A percentile compares a stretch with the other conserved stretches of the same genome.
phyloP scores from a whole-genome alignment of 352 stramenopile species.

The Achlya hypogyna region DNA sequence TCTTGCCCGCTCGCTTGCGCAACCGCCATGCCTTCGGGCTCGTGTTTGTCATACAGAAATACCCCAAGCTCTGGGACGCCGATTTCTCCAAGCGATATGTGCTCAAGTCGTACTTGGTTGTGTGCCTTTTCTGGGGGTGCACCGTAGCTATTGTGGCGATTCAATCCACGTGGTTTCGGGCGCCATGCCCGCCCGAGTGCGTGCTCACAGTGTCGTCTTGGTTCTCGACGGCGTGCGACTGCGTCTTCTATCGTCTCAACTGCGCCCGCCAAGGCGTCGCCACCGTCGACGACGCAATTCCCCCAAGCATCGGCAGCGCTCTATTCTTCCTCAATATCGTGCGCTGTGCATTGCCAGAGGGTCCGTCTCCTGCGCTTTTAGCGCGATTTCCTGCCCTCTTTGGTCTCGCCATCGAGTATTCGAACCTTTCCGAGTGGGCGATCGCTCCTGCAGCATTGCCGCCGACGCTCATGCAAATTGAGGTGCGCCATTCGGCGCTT shows the following conservation, averaged over 20 bases:
- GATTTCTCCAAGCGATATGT: neutral
- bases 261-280: neutral
- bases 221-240: constrained; percentile 1
- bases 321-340: constrained; percentile 1
- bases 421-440: constrained; percentile 6
- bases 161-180: neutral
- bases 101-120: neutral
- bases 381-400: constrained; percentile 3
- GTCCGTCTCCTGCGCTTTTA: neutral
- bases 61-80: neutral
- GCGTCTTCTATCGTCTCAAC: constrained; percentile 10
- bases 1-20: neutral
- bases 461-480: neutral
- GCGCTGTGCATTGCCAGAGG: constrained; percentile 6
- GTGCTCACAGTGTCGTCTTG: neutral
- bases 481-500: neutral
- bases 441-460: neutral
- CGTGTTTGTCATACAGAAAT: neutral
- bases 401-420: neutral
- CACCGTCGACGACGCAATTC: neutral
- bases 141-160: neutral
- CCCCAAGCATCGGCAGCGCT: neutral
- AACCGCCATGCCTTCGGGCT: neutral
- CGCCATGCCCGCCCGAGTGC: constrained; percentile 1
- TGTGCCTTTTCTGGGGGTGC: neutral